Conservation (phyloP, 129 eudicot genomes). For the Flaveria ramosissima region DNA sequence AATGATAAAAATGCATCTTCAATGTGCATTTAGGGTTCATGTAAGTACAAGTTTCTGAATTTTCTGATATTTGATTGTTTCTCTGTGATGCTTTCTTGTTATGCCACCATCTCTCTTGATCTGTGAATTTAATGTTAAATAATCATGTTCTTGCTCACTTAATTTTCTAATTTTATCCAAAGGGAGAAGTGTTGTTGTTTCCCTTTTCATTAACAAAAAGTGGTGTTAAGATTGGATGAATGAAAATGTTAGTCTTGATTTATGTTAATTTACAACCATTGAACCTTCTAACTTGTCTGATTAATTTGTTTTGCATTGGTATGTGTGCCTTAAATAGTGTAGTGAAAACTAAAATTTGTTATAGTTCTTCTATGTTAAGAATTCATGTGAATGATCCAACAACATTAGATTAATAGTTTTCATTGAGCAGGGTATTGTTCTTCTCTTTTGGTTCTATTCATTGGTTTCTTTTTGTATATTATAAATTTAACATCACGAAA, state of each 20-base stretch:
- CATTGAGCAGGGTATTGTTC: slow-evolving; percentile 25
- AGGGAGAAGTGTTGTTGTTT: neutral
- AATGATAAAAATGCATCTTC: slow-evolving; percentile 11
- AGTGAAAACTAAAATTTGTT: slow-evolving; percentile 16
- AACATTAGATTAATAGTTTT: slow-evolving; percentile 22
- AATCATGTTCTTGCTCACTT: slow-evolving; percentile 20
- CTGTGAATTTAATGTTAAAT: slow-evolving; percentile 1
- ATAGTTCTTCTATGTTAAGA: neutral
- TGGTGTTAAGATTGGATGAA: neutral
- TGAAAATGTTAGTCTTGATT: slow-evolving; percentile 3
- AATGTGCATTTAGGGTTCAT: slow-evolving; percentile 23
- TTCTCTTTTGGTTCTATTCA: slow-evolving; percentile 26
- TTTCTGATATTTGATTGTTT: slow-evolving; percentile 22
- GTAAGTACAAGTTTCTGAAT: slow-evolving; percentile 11
- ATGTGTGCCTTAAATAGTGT: slow-evolving; percentile 20
- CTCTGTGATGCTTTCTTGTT: no score
- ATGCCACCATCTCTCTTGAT: slow-evolving; percentile 9
- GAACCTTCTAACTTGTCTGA: slow-evolving; percentile 34
- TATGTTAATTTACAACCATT: slow-evolving; percentile 21
- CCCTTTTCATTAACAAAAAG: neutral
- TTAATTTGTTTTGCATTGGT: slow-evolving; percentile 8
- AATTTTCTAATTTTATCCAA: slow-evolving; percentile 13
- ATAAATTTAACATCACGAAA: slow-evolving; percentile 11
- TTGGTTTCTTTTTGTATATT: slow-evolving; percentile 18
- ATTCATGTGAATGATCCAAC: slow-evolving; percentile 25